Conservation (phyloP, 2,329 filamentous ascomycete genomes). For the Hypoxylon sp. region DNA sequence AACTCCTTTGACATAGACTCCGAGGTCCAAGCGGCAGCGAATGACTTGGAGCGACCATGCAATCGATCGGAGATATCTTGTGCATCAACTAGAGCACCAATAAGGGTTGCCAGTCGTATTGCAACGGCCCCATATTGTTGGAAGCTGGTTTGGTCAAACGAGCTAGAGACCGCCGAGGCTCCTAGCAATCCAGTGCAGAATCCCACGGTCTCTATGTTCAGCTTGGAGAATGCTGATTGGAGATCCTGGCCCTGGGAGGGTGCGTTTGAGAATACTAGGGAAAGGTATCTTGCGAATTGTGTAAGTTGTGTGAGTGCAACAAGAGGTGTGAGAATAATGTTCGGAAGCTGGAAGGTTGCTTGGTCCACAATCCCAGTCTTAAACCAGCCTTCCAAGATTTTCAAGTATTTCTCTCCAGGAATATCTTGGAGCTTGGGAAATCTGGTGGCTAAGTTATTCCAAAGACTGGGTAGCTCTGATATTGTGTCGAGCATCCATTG, state of each 20-base stretch:
- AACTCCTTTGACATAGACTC: background rate
- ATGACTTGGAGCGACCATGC: background rate
- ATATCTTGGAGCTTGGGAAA: background rate
- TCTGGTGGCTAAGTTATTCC: background rate
- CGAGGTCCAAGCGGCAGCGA: background rate
- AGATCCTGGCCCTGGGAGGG: background rate
- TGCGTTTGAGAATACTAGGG: background rate
- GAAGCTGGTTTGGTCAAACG: slow-evolving; percentile 42
- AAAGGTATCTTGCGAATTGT: slow-evolving; percentile 1
- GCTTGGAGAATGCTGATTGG: background rate
- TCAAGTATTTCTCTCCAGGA: background rate
- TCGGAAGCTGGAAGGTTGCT: background rate
- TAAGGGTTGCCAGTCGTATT: slow-evolving; percentile 50
- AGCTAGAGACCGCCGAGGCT: slow-evolving; percentile 48
- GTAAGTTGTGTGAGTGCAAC: slow-evolving; percentile 5
- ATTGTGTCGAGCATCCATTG: background rate
- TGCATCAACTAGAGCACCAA: slow-evolving; percentile 43
- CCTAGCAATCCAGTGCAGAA: slow-evolving; percentile 53
- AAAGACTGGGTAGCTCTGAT: background rate
- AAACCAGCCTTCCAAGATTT: background rate
- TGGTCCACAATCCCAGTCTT: background rate
- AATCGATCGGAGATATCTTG: background rate
- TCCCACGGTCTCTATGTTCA: slow-evolving; percentile 40
- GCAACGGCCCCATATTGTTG: slow-evolving; percentile 48
- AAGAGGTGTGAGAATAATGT: slow-evolving; percentile 6